phyloP scores from a whole-genome alignment of 768 basidiomycete species.

The Tylopilus felleus region DNA sequence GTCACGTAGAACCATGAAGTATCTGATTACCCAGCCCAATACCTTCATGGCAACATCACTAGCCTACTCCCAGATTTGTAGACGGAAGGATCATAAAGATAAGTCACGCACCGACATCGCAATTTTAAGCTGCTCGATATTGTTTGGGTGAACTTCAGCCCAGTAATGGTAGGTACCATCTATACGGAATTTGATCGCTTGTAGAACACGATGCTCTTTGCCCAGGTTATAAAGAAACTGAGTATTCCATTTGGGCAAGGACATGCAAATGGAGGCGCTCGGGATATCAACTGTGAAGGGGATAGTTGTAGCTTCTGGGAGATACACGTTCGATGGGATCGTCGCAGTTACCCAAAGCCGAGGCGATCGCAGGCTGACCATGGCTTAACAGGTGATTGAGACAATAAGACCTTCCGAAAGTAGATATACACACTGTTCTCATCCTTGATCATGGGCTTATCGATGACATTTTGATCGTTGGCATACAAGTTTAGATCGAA shows the following conservation, averaged over 20 bases:
- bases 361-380: constrained; percentile 64
- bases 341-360: constrained; percentile 47
- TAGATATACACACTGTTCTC: constrained; percentile 65
- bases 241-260: constrained; percentile 88
- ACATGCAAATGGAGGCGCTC: constrained; percentile 55
- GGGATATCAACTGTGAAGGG: constrained; percentile 62
- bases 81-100: not conserved
- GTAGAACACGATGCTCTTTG: constrained; percentile 60
- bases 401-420: not conserved
- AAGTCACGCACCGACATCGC: constrained; percentile 48
- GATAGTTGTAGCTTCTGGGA: constrained; percentile 64
- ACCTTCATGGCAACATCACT: constrained; percentile 59
- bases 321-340: constrained; percentile 69
- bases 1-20: constrained; percentile 84
- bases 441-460: constrained; percentile 75
- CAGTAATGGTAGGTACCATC: constrained; percentile 75
- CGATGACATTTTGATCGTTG: constrained; percentile 97
- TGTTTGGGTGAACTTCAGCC: constrained; percentile 58
- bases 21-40: constrained; percentile 85
- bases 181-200: constrained; percentile 51
- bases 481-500: constrained; percentile 78
- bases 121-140: constrained; percentile 76
- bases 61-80: constrained; percentile 35
- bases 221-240: constrained; percentile 64
- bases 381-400: constrained; percentile 44